Evolutionary conservation across 1,284 basidiomycete species (phyloP).

Genomic region (Filobasidium uniguttulatum): DNA sequence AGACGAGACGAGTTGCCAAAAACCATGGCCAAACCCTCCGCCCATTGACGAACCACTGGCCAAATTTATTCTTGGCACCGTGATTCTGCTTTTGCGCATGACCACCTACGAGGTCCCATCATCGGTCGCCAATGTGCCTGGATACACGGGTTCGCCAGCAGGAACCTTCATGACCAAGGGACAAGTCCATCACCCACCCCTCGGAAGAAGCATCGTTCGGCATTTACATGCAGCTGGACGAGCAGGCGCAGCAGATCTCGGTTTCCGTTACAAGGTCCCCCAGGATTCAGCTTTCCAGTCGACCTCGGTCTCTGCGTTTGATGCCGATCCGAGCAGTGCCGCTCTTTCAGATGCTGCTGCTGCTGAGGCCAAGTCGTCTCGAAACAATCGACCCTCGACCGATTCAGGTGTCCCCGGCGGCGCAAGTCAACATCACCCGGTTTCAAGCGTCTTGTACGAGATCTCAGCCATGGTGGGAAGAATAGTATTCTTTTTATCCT

Average conservation of each 20-base stretch:
- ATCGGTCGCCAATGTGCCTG: not conserved
- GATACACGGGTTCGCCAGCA: constrained; percentile 6
- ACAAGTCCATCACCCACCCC: constrained; percentile 1
- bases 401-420: constrained; percentile 3
- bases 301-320: not conserved
- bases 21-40: constrained; percentile 52
- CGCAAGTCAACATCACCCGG: not conserved
- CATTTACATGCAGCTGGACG: constrained; percentile 3
- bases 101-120: constrained; percentile 38
- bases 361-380: not conserved
- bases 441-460: constrained; percentile 3
- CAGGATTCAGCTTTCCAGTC: not conserved
- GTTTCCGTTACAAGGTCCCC: constrained; percentile 6
- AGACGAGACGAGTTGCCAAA: constrained; percentile 20
- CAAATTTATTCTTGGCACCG: constrained; percentile 68
- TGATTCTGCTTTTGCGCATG: constrained; percentile 67
- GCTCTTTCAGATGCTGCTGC: not conserved
- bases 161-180: constrained; percentile 15
- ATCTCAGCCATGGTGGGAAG: constrained; percentile 45
- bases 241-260: not conserved
- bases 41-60: constrained; percentile 74
- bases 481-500: constrained; percentile 75
- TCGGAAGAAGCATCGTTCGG: constrained; percentile 10
- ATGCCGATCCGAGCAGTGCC: not conserved
- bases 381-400: not conserved